Evolutionary conservation across 768 basidiomycete genomes (phyloP), one percentile per base, ranked within the genome.

Genomic region (Polyporus arcularius): DNA sequence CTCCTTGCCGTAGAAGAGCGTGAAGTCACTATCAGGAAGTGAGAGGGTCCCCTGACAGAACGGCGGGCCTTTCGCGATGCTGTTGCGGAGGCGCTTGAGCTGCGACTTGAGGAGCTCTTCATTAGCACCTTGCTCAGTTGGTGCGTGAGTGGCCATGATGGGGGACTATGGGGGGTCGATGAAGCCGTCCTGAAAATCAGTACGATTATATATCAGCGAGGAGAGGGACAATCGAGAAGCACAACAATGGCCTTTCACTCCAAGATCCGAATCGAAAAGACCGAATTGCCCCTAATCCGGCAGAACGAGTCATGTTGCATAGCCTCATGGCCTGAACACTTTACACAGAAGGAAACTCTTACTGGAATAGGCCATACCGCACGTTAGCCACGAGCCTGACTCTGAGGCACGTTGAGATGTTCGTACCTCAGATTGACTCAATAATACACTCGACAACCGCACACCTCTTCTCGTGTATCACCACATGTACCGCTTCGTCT

Each of bases 401-500:
- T 38, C 46, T 47, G 42, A 11, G 35, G 6, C 42, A 14, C 15
- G 7, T 11, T 18, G 38, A 12, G 21, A 31, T 10, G 53, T 35
- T 18, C 56, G 58, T 52, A 28, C 14, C 15, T 30, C 30, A 67
- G 30, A 68, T 67, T 26, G 66, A 65, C 41, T 66, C 55, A 21
- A 71, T 50, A 18, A 85, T 71, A 55, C 85, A 86, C 48, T 90
- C 89, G 2, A 90, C 62, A 2, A 90, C 83, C 0, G 87, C 89
- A 68, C 86, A 87, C 41, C 86, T 72, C 50, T 75, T 76, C 60
- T 89, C 86, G 35, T 82, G 74, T 18, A 80, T 48, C 0, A 90
- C 88, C 5, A 84, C 75, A 10, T 73, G 72, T 6, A 89, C 72
- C 1, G 83, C 88, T 57, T 88, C 83, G 18, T 65, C 58, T 56